A percentile compares a stretch with the other conserved stretches of the same genome.
Conservation (phyloP, 495 filamentous ascomycete species). For the Podospora bellae-mahoneyi region DNA sequence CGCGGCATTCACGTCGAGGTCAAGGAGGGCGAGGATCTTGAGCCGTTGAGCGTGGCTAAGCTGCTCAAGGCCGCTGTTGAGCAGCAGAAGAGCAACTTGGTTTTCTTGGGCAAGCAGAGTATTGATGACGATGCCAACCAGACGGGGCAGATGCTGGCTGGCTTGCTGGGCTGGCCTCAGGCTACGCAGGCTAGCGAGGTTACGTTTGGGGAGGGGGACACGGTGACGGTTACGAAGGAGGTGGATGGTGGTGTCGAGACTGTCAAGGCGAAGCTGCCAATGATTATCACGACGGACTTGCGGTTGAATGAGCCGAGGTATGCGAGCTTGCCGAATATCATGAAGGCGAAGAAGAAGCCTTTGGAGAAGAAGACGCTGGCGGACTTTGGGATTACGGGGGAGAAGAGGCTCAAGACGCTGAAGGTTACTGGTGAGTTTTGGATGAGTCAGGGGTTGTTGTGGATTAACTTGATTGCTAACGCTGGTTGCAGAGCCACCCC, state of each 20-base stretch:
- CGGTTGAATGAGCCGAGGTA: constrained; percentile 93
- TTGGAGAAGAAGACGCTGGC: constrained; percentile 82
- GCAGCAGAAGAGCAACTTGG: constrained; percentile 80
- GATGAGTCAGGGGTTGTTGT: background rate
- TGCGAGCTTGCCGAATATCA: constrained; percentile 94
- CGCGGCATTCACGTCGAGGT: constrained; percentile 79
- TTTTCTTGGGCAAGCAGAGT: constrained; percentile 93
- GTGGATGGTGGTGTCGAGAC: constrained; percentile 96
- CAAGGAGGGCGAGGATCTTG: constrained; percentile 62
- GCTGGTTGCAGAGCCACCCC: constrained; percentile 65
- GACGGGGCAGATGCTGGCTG: constrained; percentile 98
- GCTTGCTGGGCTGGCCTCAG: constrained; percentile 85
- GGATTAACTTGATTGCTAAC: background rate
- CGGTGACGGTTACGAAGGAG: constrained; percentile 75
- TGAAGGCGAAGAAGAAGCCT: constrained; percentile 99
- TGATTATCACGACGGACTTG: constrained; percentile 93
- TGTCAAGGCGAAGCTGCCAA: constrained; percentile 73
- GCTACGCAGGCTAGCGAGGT: constrained; percentile 89
- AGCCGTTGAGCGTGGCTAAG: constrained; percentile 90
- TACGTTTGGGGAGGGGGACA: constrained; percentile 58
- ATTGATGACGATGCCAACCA: constrained; percentile 95
- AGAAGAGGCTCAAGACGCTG: constrained; percentile 76
- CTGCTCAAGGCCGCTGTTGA: constrained; percentile 72
- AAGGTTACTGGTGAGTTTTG: constrained; percentile 70
- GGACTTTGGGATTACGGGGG: constrained; percentile 73